phyloP scores from a whole-genome alignment of 176 grass and related monocot genomes.

The Phragmites australis region DNA sequence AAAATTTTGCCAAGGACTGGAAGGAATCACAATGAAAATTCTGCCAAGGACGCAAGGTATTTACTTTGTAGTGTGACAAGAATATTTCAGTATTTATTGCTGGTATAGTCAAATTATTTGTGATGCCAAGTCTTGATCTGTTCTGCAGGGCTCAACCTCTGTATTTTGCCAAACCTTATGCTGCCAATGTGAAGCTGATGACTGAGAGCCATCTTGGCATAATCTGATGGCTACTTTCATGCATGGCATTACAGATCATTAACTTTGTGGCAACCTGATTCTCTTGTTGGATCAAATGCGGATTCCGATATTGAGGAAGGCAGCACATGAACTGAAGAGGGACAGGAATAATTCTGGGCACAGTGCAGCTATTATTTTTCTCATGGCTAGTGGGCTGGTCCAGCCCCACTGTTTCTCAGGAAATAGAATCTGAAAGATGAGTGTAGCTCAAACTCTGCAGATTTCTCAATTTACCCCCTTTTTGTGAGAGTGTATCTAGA shows the following conservation, averaged over 20 bases:
- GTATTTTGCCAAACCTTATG: neutral
- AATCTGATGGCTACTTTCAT: neutral
- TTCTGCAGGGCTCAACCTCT: neutral
- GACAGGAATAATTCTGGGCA: neutral
- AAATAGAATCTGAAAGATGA: neutral
- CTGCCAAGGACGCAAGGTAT: neutral
- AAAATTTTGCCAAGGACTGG: neutral
- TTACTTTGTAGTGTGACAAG: neutral
- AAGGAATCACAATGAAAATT: neutral
- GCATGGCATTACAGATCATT: neutral
- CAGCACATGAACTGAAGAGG: neutral
- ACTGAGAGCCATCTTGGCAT: neutral
- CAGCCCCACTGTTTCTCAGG: neutral
- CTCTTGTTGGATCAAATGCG: neutral
- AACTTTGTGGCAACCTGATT: neutral
- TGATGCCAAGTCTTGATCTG: too few relatives aligned
- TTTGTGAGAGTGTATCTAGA: too few relatives aligned
- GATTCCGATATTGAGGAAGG: neutral
- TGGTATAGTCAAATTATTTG: too few relatives aligned
- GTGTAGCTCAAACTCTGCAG: neutral
- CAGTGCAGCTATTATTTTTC: neutral
- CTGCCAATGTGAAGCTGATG: constrained; percentile 7
- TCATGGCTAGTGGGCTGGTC: neutral
- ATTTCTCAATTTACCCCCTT: too few relatives aligned
- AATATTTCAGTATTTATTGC: neutral